Conservation (phyloP, 345 rosid species). For the Salix suchowensis region DNA sequence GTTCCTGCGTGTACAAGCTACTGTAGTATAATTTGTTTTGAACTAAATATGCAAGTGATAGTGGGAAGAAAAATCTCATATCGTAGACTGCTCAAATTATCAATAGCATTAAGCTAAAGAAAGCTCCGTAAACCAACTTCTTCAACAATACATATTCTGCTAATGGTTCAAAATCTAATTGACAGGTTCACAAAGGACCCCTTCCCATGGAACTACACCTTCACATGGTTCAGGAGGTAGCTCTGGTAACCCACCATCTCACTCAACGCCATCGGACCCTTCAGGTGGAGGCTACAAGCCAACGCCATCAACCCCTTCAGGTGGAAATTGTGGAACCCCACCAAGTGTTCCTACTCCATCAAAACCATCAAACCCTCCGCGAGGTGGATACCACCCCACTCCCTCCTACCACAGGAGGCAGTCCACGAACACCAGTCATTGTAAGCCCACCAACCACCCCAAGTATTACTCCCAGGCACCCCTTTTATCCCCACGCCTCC, state of each 20-base stretch:
- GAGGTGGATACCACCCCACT: conserved; percentile 46
- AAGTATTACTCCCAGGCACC: conserved; percentile 52
- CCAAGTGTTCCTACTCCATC: conserved; percentile 25
- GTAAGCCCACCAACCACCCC: conserved; percentile 47
- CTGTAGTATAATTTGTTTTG: background rate
- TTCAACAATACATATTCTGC: background rate
- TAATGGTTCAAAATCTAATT: background rate
- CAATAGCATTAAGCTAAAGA: background rate
- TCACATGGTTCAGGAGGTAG: conserved; percentile 28
- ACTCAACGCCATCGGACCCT: conserved; percentile 42
- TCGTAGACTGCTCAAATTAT: background rate
- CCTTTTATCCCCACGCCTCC: conserved; percentile 52
- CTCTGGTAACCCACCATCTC: conserved; percentile 1
- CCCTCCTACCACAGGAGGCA: conserved; percentile 37
- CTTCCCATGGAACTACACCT: conserved; percentile 24
- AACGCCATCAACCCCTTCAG: conserved; percentile 18
- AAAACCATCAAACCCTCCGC: conserved; percentile 51
- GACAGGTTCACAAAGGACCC: conserved; percentile 43
- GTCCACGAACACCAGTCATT: conserved; percentile 48
- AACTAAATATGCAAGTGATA: background rate
- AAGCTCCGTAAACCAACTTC: background rate
- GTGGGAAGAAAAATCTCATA: background rate
- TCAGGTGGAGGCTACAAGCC: conserved; percentile 41
- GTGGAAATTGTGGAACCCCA: conserved; percentile 19
- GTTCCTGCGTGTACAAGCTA: background rate